Base-by-base conservation (phyloP, 2,329 filamentous ascomycete genomes). In the Alternaria brassicae region DNA sequence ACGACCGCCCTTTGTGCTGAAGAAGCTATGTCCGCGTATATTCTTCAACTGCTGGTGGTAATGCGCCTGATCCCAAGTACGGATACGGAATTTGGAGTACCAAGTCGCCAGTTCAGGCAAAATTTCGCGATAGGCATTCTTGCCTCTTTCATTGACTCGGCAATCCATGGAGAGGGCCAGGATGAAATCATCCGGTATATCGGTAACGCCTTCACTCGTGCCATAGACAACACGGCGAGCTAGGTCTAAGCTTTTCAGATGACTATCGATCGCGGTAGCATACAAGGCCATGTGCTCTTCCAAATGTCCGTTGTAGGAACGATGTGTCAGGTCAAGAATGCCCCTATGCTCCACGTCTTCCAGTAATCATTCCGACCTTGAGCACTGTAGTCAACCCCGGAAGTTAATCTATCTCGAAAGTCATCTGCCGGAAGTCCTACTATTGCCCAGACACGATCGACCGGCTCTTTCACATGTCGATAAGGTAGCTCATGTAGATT, bases 221-320 rank as follows among this genome's bases (percentile, higher is more conserved):
- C 41, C 41, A 5, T 44, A 8, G 0, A 13, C 19, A 3, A 44
- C 41, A 3, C 3, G n/a, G 1, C 41, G 41, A 30, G 41, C 25
- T 5, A 45, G 25, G 2, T 19, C 9, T 17, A 30, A 1, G 2
- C 1, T 1, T 8, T 17, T 3, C 10, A 45, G 0, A 4, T 28
- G 25, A 0, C 0, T 10, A 7, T 2, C 25, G 4, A 45, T n/a
- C 4, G 41, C 25, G 19, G 2, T 2, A 28, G 3, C 0, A 13
- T 45, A 13, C 0, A 19, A 12, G 1, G n/a, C 3, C n/a, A 28
- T 45, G 1, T 45, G 8, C 25, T 19, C 41, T 19, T 19, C 2
- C 9, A 2, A 19, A 8, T 19, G 0, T 1, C 0, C 0, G 5
- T 44, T 6, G 1, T 28, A 28, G 2, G 1, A 0, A 0, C 2